Conservation (phyloP, 208 protist genomes). For the Acanthamoeba triangularis region DNA sequence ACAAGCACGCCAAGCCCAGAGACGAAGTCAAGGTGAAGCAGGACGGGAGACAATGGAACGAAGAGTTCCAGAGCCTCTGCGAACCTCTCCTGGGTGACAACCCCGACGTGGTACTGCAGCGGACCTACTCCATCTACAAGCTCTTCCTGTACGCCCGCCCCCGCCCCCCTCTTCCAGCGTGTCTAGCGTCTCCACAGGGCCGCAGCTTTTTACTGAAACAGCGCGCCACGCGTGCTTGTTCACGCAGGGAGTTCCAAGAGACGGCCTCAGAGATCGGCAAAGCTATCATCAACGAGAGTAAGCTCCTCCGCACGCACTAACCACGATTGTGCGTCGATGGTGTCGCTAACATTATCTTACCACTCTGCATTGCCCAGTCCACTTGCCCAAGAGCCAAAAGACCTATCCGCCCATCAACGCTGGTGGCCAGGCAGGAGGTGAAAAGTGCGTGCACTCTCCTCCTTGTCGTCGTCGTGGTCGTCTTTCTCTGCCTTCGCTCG, state of each 20-base stretch:
- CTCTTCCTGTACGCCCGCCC: constrained; percentile 32
- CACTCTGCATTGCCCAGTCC: neutral
- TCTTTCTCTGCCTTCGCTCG: neutral
- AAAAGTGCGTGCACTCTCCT: constrained; percentile 81
- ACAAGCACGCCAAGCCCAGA: neutral
- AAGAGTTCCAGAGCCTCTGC: constrained; percentile 70
- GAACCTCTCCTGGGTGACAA: constrained; percentile 4
- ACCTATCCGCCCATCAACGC: constrained; percentile 75
- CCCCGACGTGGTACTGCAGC: constrained; percentile 6
- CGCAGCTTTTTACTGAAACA: neutral
- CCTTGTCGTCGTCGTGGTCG: constrained; percentile 10
- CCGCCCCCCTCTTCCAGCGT: neutral
- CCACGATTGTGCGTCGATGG: neutral
- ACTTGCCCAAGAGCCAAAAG: constrained; percentile 58
- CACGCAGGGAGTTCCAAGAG: constrained; percentile 53
- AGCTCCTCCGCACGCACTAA: neutral
- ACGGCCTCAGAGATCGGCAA: constrained; percentile 48
- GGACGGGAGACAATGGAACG: constrained; percentile 51
- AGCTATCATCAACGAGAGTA: constrained; percentile 65
- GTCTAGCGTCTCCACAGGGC: neutral
- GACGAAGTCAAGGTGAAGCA: neutral
- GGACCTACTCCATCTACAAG: constrained; percentile 52
- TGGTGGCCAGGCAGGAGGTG: constrained; percentile 85
- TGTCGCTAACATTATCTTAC: neutral
- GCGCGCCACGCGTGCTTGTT: neutral